Evolutionary conservation across 140 eudicot species (phyloP), one percentile per base, ranked within the genome.

Genomic region (Bidens hawaiensis): DNA sequence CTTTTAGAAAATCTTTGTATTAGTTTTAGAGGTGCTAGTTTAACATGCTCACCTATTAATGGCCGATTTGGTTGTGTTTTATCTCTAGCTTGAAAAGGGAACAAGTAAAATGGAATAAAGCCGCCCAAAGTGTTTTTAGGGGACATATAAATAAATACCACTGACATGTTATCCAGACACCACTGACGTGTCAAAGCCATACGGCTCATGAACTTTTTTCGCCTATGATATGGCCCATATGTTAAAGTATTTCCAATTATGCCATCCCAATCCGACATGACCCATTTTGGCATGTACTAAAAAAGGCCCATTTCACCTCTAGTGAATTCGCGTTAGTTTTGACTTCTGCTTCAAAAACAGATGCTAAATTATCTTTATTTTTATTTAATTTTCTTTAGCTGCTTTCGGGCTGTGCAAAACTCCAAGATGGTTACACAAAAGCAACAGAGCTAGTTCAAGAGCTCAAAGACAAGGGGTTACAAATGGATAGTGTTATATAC

Each of bases 361-460:
- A 14, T 57, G 21, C 45, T n/a, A 42, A 64, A 22, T 60, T 64
- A 13, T 46, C 6, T 25, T 41, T n/a, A n/a, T n/a, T n/a, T n/a
- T n/a, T n/a, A n/a, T n/a, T n/a, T n/a, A n/a, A n/a, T n/a, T 59
- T 34, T 75, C 33, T 57, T 38, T 67, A 90, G 97, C 81, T 90
- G 56, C 96, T 90, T 79, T 56, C 79, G 60, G 97, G 97, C 12
- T 86, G 94, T 68, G 78, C 89, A 13, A 90, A 87, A 76, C 76
- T 60, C 3, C 77, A 60, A 71, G 80, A 86, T 70, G 96, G 97
- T 48, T 87, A 84, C 57, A 54, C 69, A 31, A 90, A 79, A 77
- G 95, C 97, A 14, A 60, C 64, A 49, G 86, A 86, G 61, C 77
- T 90, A 28, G 83, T 90, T 57, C 65, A 77, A 40, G 97, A 90